Base-by-base conservation (phyloP, 169 alveolate species). In the Fabrea salina region DNA sequence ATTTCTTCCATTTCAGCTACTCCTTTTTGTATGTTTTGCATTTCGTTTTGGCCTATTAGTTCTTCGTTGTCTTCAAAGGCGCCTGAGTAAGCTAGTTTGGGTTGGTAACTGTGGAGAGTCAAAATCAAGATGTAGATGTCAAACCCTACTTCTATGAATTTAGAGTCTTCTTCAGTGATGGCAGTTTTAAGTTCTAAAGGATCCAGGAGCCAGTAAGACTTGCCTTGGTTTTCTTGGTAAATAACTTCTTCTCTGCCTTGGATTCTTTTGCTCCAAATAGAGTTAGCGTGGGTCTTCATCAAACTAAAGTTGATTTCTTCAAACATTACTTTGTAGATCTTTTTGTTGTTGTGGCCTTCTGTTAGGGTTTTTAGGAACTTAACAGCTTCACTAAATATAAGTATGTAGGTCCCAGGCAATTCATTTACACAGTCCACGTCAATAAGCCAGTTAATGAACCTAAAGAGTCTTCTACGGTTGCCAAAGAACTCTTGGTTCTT, bases 401-500 rank as follows among this genome's bases (percentile, higher is more conserved):
- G 16, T 41, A 68, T 8, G 50, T 35, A 68, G 1, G 41, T 64
- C 1, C n/a, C 13, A 8, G 59, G 59, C 3, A 25, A 7, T 40
- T 16, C 16, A 30, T 41, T 37, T 25, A 32, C 32, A 25, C 30
- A 19, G 2, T n/a, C 40, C 16, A 68, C 8, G n/a, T 11, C 27
- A 43, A 68, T 19, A 16, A 68, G 67, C 35, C 78, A 68, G 41
- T 68, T 68, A 35, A 68, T 68, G 44, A 68, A 68, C n/a, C 25
- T 33, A 68, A 25, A 68, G 8, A 68, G 39, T 19, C 78, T 37
- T n/a, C 61, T 37, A 2, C 78, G 40, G 8, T 40, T 35, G 40
- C 61, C 57, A 43, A 72, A 13, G 1, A 44, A 6, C 2, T 16
- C n/a, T 35, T 72, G 54, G 27, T 72, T 72, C 30, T 13, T 8